A percentile compares a stretch with the other conserved stretches of the same genome.
Evolutionary conservation across 2,329 filamentous ascomycete genomes (phyloP).

Genomic region (Clonostachys solani): DNA sequence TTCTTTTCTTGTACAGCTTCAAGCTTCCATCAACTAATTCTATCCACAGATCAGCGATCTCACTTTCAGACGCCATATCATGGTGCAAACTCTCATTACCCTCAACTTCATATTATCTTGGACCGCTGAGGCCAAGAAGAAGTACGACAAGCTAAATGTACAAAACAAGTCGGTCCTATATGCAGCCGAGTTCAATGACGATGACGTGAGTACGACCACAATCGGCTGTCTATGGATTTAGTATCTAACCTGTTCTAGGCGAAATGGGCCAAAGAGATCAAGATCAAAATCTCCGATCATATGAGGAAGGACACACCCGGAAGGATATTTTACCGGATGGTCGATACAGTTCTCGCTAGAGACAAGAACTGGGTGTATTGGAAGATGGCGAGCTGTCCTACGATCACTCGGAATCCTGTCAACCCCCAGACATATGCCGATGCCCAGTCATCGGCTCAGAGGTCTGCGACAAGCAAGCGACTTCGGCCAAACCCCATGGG

Average conservation of each 20-base stretch:
- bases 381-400: constrained; percentile 92
- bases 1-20: neutral
- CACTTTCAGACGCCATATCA: constrained; percentile 87
- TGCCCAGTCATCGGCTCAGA: constrained; percentile 62
- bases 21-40: no score
- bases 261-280: constrained; percentile 80
- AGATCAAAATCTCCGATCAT: constrained; percentile 75
- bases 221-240: neutral
- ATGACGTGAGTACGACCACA: constrained; percentile 62
- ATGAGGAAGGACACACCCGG: constrained; percentile 78
- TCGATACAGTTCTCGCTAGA: constrained; percentile 89
- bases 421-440: constrained; percentile 64
- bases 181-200: constrained; percentile 70
- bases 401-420: constrained; percentile 74
- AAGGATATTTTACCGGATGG: constrained; percentile 92
- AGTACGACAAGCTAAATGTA: constrained; percentile 59
- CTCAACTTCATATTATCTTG: constrained; percentile 94
- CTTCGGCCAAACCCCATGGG: constrained; percentile 66
- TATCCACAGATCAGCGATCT: constrained; percentile 74
- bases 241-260: constrained; percentile 39
- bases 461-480: constrained; percentile 66
- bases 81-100: constrained; percentile 92
- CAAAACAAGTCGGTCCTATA: constrained; percentile 89
- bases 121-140: constrained; percentile 76
- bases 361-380: constrained; percentile 99